Conservation (phyloP, 2,329 filamentous ascomycete species). For the Curvularia verruculosa region DNA sequence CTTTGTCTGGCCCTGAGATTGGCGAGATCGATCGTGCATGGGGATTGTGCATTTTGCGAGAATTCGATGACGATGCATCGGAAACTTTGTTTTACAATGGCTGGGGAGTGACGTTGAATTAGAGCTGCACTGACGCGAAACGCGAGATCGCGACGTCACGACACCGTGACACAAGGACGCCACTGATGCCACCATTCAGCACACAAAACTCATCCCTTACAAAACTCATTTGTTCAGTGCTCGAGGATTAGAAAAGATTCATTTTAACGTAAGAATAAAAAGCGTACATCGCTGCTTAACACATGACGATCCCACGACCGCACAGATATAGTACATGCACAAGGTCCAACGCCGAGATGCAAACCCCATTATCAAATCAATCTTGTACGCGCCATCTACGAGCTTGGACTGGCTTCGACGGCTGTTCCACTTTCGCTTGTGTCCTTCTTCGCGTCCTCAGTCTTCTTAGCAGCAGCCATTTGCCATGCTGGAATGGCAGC, state of each 20-base stretch:
- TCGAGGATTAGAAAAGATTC: background rate
- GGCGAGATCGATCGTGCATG: slow-evolving; percentile 30
- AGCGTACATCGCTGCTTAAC: background rate
- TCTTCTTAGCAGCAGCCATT: slow-evolving; percentile 57
- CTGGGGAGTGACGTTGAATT: slow-evolving; percentile 21
- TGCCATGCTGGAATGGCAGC: slow-evolving; percentile 62
- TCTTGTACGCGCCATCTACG: slow-evolving; percentile 20
- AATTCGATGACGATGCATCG: slow-evolving; percentile 24
- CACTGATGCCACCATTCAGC: background rate
- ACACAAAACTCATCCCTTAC: no score
- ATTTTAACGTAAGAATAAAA: background rate
- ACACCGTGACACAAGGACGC: slow-evolving; percentile 2
- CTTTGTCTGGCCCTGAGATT: slow-evolving; percentile 27
- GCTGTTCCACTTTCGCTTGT: slow-evolving; percentile 48
- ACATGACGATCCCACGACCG: background rate
- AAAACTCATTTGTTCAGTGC: background rate
- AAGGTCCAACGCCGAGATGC: slow-evolving; percentile 14
- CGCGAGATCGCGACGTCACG: slow-evolving; percentile 27
- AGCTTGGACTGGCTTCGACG: slow-evolving; percentile 38
- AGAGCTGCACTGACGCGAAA: slow-evolving; percentile 23
- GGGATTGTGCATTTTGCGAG: slow-evolving; percentile 19
- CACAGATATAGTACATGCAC: slow-evolving; percentile 12
- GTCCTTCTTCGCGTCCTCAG: slow-evolving; percentile 54
- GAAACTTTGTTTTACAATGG: slow-evolving; percentile 18
- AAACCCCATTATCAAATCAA: slow-evolving; percentile 2